These are phyloP conservation scores for Spizellomyces sp. DNA, from an alignment of 192 early-diverging fungal species.

Conservation along the genomic window DNA sequence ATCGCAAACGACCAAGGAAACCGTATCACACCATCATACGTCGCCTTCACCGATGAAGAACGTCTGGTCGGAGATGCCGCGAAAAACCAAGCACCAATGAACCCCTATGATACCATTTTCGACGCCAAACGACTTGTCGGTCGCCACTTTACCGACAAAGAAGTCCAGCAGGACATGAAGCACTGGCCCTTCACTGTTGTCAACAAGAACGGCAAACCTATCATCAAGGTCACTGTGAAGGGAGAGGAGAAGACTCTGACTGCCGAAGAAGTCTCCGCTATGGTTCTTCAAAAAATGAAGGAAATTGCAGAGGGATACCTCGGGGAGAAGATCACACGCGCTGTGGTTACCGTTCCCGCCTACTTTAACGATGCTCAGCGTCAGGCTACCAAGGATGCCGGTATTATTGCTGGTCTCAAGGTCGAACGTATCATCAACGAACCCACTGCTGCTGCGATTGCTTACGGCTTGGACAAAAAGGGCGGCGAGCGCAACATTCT, in stretches of 20 bases:
- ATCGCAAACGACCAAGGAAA: constrained; percentile 95
- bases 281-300: constrained; percentile 96
- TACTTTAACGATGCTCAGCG: constrained; percentile 97
- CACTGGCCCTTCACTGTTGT: constrained; percentile 93
- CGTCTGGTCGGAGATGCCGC: constrained; percentile 92
- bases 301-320: constrained; percentile 89
- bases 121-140: constrained; percentile 94
- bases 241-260: constrained; percentile 83
- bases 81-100: constrained; percentile 90
- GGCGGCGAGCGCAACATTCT: constrained; percentile 89
- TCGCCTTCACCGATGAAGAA: constrained; percentile 90
- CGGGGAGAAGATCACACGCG: constrained; percentile 84
- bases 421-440: constrained; percentile 92
- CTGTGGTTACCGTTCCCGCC: constrained; percentile 96
- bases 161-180: constrained; percentile 92
- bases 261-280: constrained; percentile 97
- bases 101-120: constrained; percentile 90
- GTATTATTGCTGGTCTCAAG: constrained; percentile 80
- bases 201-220: constrained; percentile 79
- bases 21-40: constrained; percentile 95
- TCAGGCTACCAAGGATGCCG: constrained; percentile 92
- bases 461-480: constrained; percentile 95
- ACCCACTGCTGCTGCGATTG: constrained; percentile 92
- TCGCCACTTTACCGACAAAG: constrained; percentile 84
- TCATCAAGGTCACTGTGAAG: constrained; percentile 83